Conservation (phyloP, 495 filamentous ascomycete genomes). For the Annulohypoxylon moriforme region DNA sequence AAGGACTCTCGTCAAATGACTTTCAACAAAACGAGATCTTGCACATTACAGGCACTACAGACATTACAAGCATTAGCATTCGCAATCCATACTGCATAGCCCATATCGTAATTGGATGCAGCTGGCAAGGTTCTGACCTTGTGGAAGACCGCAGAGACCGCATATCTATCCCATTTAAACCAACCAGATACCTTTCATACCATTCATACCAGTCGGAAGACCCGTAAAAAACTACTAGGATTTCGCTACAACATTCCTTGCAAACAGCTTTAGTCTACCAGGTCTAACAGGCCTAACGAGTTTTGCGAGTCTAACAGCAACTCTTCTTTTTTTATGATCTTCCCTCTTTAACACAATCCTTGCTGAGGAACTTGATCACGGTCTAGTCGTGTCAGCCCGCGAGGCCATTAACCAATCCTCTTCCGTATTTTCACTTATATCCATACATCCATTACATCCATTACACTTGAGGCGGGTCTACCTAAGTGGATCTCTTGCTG, state of each 20-base stretch:
- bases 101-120: constrained; percentile 28
- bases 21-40: constrained; percentile 23
- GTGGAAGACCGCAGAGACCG: constrained; percentile 10
- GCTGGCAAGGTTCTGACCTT: constrained; percentile 19
- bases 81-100: constrained; percentile 27
- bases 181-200: constrained; percentile 41
- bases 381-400: constrained; percentile 46
- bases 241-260: constrained; percentile 42
- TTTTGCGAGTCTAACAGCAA: not conserved
- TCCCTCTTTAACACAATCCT: constrained; percentile 36
- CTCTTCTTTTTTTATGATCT: constrained; percentile 9
- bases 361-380: constrained; percentile 38
- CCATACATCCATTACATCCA: constrained; percentile 5
- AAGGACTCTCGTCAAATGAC: constrained; percentile 13
- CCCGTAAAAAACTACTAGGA: constrained; percentile 24
- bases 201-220: constrained; percentile 10
- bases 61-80: constrained; percentile 23
- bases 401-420: constrained; percentile 47
- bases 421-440: constrained; percentile 20
- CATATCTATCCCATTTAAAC: constrained; percentile 21
- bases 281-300: not conserved
- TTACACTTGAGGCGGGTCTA: constrained; percentile 37
- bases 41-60: not conserved
- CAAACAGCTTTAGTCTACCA: constrained; percentile 15
- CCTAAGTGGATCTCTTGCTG: constrained; percentile 46